Conservation (phyloP, 2,329 filamentous ascomycete species). For the Fusarium sp. region DNA sequence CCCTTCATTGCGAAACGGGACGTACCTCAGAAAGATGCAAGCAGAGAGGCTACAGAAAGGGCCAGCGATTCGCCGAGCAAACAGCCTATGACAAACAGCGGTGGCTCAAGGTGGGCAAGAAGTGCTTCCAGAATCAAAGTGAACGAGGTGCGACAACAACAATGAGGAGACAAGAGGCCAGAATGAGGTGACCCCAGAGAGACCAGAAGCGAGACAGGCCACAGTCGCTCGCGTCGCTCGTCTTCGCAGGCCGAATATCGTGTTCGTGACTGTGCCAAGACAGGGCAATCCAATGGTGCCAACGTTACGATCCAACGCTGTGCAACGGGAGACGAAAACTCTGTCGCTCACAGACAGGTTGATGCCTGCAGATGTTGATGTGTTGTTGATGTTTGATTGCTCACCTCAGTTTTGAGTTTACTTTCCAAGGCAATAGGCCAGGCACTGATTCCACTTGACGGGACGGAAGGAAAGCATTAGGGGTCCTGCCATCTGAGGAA, state of each 20-base stretch:
- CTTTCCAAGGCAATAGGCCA: constrained; percentile 13
- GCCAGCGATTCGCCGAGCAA: constrained; percentile 38
- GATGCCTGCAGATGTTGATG: constrained; percentile 17
- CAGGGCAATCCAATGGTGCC: constrained; percentile 3
- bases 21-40: constrained; percentile 23
- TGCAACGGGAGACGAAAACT: constrained; percentile 15
- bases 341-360: constrained; percentile 15
- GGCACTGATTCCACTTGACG: constrained; percentile 6
- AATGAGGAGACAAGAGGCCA: constrained; percentile 16
- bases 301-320: background rate
- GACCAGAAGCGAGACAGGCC: constrained; percentile 9
- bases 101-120: constrained; percentile 22
- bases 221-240: background rate
- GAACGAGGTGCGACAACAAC: constrained; percentile 17
- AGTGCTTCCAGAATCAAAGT: constrained; percentile 16
- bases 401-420: constrained; percentile 38
- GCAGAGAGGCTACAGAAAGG: constrained; percentile 28
- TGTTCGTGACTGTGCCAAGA: constrained; percentile 23
- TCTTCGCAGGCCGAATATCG: constrained; percentile 13
- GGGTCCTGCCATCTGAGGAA: constrained; percentile 5
- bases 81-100: constrained; percentile 31
- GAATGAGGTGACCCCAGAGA: constrained; percentile 7
- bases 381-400: constrained; percentile 27
- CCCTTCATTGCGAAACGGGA: constrained; percentile 13
- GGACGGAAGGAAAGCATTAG: background rate